These are phyloP conservation scores for Magnolia officinalis DNA, from an alignment of 164 flowering plant genomes.

Conservation along the genomic window DNA sequence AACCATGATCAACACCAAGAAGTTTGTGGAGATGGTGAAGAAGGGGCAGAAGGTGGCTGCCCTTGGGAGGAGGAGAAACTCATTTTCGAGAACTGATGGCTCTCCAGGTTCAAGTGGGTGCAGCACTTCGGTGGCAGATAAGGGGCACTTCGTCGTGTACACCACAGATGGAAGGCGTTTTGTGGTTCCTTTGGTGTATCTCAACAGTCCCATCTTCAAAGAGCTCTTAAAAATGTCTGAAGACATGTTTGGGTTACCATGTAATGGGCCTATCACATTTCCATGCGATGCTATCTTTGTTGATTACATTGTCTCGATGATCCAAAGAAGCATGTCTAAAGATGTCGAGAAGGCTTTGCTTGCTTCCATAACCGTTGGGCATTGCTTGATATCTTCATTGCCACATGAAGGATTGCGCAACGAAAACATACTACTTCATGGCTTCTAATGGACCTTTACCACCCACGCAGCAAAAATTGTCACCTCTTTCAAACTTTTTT, in stretches of 20 bases:
- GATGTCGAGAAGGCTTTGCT: conserved; percentile 17
- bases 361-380: background rate
- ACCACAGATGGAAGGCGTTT: conserved; percentile 18
- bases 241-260: conserved; percentile 20
- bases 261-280: conserved; percentile 12
- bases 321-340: background rate
- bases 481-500: too few species aligned
- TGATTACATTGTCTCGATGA: conserved; percentile 9
- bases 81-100: background rate
- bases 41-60: conserved; percentile 28
- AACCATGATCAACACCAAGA: conserved; percentile 23
- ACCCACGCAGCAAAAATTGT: too few species aligned
- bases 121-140: background rate
- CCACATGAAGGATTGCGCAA: background rate
- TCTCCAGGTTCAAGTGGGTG: too few species aligned
- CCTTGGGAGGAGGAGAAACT: conserved; percentile 13
- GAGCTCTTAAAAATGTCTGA: conserved; percentile 18
- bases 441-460: background rate
- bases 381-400: background rate
- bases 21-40: conserved; percentile 16
- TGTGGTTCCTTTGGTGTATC: conserved; percentile 21
- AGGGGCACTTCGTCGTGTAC: conserved; percentile 25
- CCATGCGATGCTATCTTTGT: conserved; percentile 20
- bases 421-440: background rate
- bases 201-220: conserved; percentile 3